phyloP scores from a whole-genome alignment of 2,329 filamentous ascomycete species.

The Lecanicillium sp. region DNA sequence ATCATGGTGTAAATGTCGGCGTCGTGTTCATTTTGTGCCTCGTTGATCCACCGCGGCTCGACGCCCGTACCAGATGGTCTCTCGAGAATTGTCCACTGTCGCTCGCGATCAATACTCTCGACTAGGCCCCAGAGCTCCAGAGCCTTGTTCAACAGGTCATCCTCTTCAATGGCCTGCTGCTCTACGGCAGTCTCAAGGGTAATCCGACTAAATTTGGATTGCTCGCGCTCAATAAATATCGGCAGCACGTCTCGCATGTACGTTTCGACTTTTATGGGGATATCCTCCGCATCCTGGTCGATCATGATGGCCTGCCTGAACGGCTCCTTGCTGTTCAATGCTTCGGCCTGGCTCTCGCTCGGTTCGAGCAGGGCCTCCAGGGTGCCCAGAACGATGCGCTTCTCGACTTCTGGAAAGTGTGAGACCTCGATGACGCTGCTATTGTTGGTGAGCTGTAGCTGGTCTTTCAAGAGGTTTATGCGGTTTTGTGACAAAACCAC shows the following conservation, averaged over 20 bases:
- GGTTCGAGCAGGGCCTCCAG: slow-evolving; percentile 25
- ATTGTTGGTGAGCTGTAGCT: slow-evolving; percentile 39
- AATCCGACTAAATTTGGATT: slow-evolving; percentile 51
- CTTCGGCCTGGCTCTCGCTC: slow-evolving; percentile 25
- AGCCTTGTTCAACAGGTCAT: slow-evolving; percentile 48
- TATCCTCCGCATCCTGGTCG: slow-evolving; percentile 53
- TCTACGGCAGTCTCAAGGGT: slow-evolving; percentile 48
- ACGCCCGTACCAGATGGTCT: slow-evolving; percentile 34
- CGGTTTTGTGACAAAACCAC: slow-evolving; percentile 53
- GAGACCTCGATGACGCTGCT: slow-evolving; percentile 48
- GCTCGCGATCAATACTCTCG: slow-evolving; percentile 57
- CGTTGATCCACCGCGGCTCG: slow-evolving; percentile 39
- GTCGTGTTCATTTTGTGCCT: slow-evolving; percentile 38
- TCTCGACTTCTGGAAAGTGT: slow-evolving; percentile 47
- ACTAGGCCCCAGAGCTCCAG: slow-evolving; percentile 59
- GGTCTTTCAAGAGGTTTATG: slow-evolving; percentile 46
- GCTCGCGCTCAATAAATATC: slow-evolving; percentile 51
- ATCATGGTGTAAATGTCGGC: slow-evolving; percentile 54
- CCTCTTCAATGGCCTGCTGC: slow-evolving; percentile 37
- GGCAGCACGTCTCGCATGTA: slow-evolving; percentile 53
- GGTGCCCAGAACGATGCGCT: slow-evolving; percentile 32
- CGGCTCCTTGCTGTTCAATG: slow-evolving; percentile 24
- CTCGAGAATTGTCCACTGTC: slow-evolving; percentile 51
- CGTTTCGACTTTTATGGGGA: slow-evolving; percentile 49
- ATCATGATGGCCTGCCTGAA: slow-evolving; percentile 44